A percentile compares a stretch with the other conserved stretches of the same genome.
Conservation (phyloP, 1,284 basidiomycete genomes). For the Peniophora sp. region DNA sequence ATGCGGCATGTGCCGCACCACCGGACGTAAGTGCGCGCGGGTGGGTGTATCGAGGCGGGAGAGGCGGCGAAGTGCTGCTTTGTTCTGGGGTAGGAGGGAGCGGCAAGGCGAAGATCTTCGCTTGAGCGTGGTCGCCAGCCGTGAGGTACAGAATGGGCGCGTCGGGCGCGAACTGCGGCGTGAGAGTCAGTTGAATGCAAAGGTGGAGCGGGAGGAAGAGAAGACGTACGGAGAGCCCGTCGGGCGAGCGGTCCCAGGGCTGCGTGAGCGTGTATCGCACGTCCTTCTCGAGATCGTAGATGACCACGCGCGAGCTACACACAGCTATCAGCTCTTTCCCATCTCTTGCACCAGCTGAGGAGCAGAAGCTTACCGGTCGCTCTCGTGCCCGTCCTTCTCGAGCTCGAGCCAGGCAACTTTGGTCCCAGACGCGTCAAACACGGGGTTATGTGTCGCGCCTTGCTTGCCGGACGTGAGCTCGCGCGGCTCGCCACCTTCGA, state of each 20-base stretch:
- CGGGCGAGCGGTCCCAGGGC: slow-evolving; percentile 77
- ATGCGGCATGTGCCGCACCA: slow-evolving; percentile 52
- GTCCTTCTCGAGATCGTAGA: slow-evolving; percentile 66
- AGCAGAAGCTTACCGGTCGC: slow-evolving; percentile 48
- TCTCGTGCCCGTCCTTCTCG: slow-evolving; percentile 81
- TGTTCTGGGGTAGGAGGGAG: slow-evolving; percentile 52
- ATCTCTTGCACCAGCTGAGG: not conserved
- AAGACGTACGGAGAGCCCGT: slow-evolving; percentile 42
- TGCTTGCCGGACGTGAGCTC: slow-evolving; percentile 78
- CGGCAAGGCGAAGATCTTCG: slow-evolving; percentile 66
- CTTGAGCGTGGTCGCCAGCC: slow-evolving; percentile 67
- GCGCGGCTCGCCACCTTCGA: slow-evolving; percentile 40
- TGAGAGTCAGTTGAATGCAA: not conserved
- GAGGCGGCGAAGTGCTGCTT: slow-evolving; percentile 41
- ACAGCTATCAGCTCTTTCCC: not conserved
- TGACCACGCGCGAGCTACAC: slow-evolving; percentile 61
- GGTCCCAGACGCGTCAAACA: slow-evolving; percentile 57
- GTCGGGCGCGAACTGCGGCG: slow-evolving; percentile 60
- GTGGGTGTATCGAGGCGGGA: slow-evolving; percentile 37
- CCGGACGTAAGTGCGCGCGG: slow-evolving; percentile 54
- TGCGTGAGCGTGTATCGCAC: slow-evolving; percentile 67
- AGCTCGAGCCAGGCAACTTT: slow-evolving; percentile 85
- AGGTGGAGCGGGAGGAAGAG: not conserved
- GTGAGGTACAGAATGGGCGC: slow-evolving; percentile 65
- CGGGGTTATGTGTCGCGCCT: slow-evolving; percentile 69